Evolutionary conservation across 768 basidiomycete genomes (phyloP).

Genomic region (Boletus subcaerulescens): DNA sequence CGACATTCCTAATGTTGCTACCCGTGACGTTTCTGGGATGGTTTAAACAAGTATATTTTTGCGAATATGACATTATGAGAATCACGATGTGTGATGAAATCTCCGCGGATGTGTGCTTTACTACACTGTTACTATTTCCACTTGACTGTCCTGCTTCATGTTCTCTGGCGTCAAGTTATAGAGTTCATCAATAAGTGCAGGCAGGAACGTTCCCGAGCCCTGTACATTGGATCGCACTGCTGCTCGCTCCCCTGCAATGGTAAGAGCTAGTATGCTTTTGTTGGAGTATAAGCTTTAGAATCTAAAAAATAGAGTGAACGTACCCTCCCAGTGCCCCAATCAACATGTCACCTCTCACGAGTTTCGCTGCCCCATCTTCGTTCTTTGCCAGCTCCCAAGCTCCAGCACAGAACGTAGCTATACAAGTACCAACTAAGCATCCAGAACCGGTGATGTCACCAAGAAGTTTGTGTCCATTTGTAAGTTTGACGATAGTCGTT

Average conservation of each 20-base stretch:
- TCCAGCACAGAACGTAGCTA: constrained; percentile 80
- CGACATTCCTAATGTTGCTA: constrained; percentile 17
- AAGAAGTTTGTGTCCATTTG: constrained; percentile 73
- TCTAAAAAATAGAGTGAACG: constrained; percentile 17
- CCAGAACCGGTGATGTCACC: constrained; percentile 88
- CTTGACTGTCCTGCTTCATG: constrained; percentile 29
- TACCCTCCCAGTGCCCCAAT: constrained; percentile 76
- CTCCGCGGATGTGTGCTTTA: neutral
- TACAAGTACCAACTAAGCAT: constrained; percentile 74
- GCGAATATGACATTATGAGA: neutral
- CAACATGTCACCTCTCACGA: constrained; percentile 79
- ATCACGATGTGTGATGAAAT: neutral
- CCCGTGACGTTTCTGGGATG: neutral
- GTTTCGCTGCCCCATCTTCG: constrained; percentile 33
- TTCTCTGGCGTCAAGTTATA: constrained; percentile 41
- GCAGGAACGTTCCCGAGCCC: constrained; percentile 63
- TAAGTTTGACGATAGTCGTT: constrained; percentile 55
- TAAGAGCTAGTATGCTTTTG: constrained; percentile 51
- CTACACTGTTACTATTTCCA: constrained; percentile 19
- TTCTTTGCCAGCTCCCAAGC: constrained; percentile 41
- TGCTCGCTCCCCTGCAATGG: constrained; percentile 60
- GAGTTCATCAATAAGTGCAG: constrained; percentile 64
- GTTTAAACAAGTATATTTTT: neutral
- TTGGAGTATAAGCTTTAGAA: constrained; percentile 4
- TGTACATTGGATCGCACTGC: constrained; percentile 48